Evolutionary conservation across 2,329 filamentous ascomycete species (phyloP).

Genomic region (Ophiosphaerella herpotricha): DNA sequence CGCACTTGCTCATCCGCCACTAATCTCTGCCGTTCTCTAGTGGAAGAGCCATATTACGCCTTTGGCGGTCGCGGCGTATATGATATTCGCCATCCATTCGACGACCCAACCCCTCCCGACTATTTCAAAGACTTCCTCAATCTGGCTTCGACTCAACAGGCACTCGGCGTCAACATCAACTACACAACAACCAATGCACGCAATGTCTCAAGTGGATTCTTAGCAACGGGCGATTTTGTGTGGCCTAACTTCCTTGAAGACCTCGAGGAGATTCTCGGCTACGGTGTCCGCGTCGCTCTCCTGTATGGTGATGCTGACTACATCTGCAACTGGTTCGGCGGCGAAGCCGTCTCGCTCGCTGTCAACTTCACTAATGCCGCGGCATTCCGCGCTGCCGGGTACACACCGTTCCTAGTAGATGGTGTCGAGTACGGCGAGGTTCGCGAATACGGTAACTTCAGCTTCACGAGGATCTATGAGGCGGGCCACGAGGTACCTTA

Average conservation of each 20-base stretch:
- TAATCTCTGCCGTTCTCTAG: conserved; percentile 49
- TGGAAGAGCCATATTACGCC: conserved; percentile 51
- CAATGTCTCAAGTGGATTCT: conserved; percentile 53
- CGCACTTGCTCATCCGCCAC: conserved; percentile 44
- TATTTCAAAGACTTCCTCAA: conserved; percentile 60
- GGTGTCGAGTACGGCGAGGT: conserved; percentile 67
- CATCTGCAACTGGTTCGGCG: conserved; percentile 70
- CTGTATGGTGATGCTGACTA: conserved; percentile 65
- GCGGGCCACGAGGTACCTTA: conserved; percentile 59
- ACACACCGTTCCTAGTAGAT: conserved; percentile 70
- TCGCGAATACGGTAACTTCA: conserved; percentile 73
- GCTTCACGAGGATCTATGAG: conserved; percentile 57
- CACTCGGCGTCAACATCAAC: conserved; percentile 58
- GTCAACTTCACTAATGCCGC: conserved; percentile 56
- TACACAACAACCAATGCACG: conserved; percentile 52
- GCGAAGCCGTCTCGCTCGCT: conserved; percentile 68
- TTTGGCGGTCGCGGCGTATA: conserved; percentile 56
- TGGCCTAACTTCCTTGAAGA: conserved; percentile 53
- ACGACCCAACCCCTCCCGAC: conserved; percentile 58
- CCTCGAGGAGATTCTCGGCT: conserved; percentile 57
- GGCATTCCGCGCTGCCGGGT: conserved; percentile 68
- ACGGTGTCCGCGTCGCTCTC: conserved; percentile 60
- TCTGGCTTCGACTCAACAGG: conserved; percentile 57
- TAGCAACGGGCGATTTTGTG: conserved; percentile 51
- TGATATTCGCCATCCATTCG: conserved; percentile 57